phyloP scores from a whole-genome alignment of 2,329 filamentous ascomycete species.

The Davidsoniella neocaledoniae region DNA sequence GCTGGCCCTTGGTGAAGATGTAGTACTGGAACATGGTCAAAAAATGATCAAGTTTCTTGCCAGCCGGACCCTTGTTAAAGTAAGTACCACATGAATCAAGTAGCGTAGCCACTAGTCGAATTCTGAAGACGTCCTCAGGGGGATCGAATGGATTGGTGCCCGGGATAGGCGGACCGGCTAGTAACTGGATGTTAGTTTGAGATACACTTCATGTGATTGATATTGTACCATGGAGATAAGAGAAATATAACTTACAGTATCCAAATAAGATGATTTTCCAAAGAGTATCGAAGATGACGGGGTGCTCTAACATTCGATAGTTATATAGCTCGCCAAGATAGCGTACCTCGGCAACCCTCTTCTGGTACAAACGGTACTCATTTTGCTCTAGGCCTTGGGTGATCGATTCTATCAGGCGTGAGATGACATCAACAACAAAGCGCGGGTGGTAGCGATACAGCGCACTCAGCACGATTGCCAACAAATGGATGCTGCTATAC shows the following conservation, averaged over 20 bases:
- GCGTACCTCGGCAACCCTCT: constrained; percentile 86
- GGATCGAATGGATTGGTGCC: constrained; percentile 67
- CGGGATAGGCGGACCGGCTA: constrained; percentile 63
- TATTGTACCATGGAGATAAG: background rate
- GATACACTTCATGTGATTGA: background rate
- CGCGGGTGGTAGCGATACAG: constrained; percentile 82
- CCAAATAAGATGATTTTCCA: constrained; percentile 92
- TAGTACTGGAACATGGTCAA: constrained; percentile 96
- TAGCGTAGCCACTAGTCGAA: constrained; percentile 74
- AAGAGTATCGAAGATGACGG: constrained; percentile 85
- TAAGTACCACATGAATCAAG: constrained; percentile 93
- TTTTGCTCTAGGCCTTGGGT: constrained; percentile 81
- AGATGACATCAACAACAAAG: constrained; percentile 82
- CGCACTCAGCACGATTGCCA: constrained; percentile 76
- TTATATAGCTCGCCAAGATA: constrained; percentile 95
- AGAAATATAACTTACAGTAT: constrained; percentile 38
- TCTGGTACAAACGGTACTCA: constrained; percentile 94
- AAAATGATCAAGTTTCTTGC: constrained; percentile 97
- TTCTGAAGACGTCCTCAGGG: constrained; percentile 90
- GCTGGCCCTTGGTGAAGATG: constrained; percentile 69
- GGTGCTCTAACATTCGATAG: constrained; percentile 90
- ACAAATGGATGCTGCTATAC: constrained; percentile 87
- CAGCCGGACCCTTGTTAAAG: constrained; percentile 81
- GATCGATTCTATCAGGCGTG: constrained; percentile 79
- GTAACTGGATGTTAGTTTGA: background rate